A percentile compares a stretch with the other conserved stretches of the same genome.
These are phyloP conservation scores for Trichoderma gamsii DNA, from an alignment of 495 filamentous ascomycete species.

Conservation along the genomic window DNA sequence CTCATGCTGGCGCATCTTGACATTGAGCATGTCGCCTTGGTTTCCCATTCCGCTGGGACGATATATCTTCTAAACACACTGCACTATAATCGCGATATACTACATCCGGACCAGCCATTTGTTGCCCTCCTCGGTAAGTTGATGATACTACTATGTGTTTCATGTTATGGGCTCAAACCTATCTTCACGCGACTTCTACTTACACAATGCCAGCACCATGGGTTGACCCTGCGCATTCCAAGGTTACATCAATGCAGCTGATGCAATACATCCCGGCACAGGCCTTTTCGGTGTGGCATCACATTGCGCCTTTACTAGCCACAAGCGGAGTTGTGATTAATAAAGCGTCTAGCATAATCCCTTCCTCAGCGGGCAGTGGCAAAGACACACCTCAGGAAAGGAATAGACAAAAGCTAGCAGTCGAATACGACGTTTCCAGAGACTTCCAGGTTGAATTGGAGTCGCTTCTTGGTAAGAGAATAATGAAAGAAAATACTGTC, in stretches of 20 bases:
- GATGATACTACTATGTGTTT: not conserved
- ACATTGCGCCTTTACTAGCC: not conserved
- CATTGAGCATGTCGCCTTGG: not conserved
- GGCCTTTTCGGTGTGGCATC: not conserved
- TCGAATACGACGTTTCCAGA: not conserved
- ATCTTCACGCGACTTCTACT: not conserved
- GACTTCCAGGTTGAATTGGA: not conserved
- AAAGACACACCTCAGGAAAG: not conserved
- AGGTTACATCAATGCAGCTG: not conserved
- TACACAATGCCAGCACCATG: not conserved
- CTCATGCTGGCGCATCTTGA: not conserved
- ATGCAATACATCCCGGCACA: not conserved
- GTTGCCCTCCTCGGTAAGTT: not conserved
- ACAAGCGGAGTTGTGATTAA: not conserved
- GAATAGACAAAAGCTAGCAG: not conserved
- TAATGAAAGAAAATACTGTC: not conserved
- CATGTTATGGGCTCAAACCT: too few relatives aligned
- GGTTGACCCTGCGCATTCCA: not conserved
- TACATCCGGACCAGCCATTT: not conserved
- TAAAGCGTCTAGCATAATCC: not conserved
- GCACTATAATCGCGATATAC: not conserved
- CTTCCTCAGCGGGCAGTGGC: not conserved
- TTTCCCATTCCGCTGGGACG: constrained; percentile 1
- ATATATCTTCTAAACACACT: not conserved
- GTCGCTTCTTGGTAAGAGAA: not conserved